These are phyloP conservation scores for Cladosporium colombiae DNA, from an alignment of 2,329 filamentous ascomycete species.

Conservation along the genomic window DNA sequence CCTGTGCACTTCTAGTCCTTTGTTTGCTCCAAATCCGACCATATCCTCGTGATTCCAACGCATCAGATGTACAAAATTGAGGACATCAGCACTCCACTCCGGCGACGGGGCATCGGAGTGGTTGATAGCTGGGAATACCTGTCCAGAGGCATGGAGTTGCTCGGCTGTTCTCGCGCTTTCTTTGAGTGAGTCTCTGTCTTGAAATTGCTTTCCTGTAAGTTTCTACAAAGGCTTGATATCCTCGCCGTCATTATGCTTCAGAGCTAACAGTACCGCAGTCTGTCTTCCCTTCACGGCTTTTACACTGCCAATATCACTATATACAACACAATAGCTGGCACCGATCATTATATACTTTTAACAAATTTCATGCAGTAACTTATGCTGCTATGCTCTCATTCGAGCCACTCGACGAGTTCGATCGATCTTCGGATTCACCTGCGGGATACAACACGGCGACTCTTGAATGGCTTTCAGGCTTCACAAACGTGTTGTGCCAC, in stretches of 20 bases:
- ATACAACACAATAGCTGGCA: neutral
- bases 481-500: neutral
- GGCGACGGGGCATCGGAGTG: neutral
- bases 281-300: neutral
- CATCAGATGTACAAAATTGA: neutral
- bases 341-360: neutral
- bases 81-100: neutral
- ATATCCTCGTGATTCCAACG: neutral
- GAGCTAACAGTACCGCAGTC: neutral
- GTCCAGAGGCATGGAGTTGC: neutral
- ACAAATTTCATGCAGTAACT: neutral
- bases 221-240: neutral
- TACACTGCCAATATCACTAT: neutral
- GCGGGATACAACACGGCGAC: neutral
- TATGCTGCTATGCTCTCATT: neutral
- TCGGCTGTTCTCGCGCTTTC: neutral
- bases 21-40: neutral
- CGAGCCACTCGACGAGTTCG: neutral
- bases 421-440: neutral
- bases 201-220: neutral
- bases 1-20: neutral
- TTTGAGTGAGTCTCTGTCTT: neutral
- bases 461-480: neutral
- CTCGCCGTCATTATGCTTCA: neutral
- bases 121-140: neutral